Evolutionary conservation across 2,329 filamentous ascomycete species (phyloP), one percentile per base, ranked within the genome.

Genomic region (Venturia nashicola): DNA sequence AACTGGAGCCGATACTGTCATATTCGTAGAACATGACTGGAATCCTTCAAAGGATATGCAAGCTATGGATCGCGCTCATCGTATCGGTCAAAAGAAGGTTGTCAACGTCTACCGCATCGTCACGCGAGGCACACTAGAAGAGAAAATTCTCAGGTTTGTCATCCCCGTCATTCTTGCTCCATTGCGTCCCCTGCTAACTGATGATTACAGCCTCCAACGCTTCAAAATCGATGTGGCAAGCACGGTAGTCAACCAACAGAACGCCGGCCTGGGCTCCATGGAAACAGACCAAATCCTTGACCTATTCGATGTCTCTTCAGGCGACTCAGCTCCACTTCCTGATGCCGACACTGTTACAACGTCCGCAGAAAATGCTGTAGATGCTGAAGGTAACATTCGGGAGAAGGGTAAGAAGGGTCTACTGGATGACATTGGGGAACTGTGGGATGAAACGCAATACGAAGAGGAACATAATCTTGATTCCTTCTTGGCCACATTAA

Each of bases 21-120:
- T 99, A 70, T 99, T 99, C 71, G 95, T 99, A 39, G 94, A 99
- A 76, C 95, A 99, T 76, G 94, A 99, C 76, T 99, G 94, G 94
- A 99, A 99, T 73, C 94, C 94, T 40, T 94, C 99, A 74, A 96
- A 96, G 76, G 94, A 99, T 76, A 85, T 99, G 69, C 94, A 99
- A 73, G 94, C 94, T 68, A 99, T 99, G 94, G 94, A 99, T 73
- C 91, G 94, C 66, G 94, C 94, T 9, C 94, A 99, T 80, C 87
- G 94, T 69, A 97, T 99, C 70, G 94, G 94, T 1, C 94, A 99
- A 79, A 99, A 99, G 85, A 99, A 97, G 83, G 94, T 97, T 44
- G 94, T 99, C 69, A 99, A 99, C 72, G 94, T 99, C 18, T 99
- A 99, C 76, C 91, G 94, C 32, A 82, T 99, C 68, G 94, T 99